Conservation (phyloP, 2,329 filamentous ascomycete species). For the Trichoderma guizhouense region DNA sequence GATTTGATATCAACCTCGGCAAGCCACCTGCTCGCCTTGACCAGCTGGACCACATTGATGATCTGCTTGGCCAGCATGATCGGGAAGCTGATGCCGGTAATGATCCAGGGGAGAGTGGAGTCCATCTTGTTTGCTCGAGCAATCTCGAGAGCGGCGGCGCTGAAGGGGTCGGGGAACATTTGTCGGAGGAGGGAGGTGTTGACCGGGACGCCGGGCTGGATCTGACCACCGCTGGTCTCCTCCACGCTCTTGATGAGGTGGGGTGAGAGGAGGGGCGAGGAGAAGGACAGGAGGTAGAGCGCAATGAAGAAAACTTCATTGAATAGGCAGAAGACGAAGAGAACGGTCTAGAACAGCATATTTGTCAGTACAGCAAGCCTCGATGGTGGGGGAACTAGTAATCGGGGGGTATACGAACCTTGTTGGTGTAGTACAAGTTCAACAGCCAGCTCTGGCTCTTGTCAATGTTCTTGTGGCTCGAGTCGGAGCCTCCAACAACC, state of each 20-base stretch:
- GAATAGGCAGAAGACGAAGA: constrained; percentile 84
- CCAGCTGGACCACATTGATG: constrained; percentile 90
- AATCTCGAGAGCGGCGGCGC: constrained; percentile 86
- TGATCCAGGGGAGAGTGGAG: constrained; percentile 63
- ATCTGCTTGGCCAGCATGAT: constrained; percentile 90
- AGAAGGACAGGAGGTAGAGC: constrained; percentile 96
- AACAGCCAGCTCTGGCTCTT: constrained; percentile 82
- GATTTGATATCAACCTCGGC: constrained; percentile 81
- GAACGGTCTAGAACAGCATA: constrained; percentile 62
- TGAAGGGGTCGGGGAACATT: constrained; percentile 86
- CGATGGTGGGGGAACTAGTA: background rate
- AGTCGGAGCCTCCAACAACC: constrained; percentile 76
- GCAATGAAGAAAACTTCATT: constrained; percentile 99
- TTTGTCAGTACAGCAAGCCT: background rate
- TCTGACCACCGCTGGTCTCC: constrained; percentile 48
- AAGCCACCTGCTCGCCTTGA: constrained; percentile 88
- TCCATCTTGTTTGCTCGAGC: constrained; percentile 93
- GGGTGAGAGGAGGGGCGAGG: constrained; percentile 81
- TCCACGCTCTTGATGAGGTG: constrained; percentile 68
- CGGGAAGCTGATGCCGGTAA: constrained; percentile 76
- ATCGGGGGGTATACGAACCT: constrained; percentile 51
- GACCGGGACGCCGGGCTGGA: constrained; percentile 66
- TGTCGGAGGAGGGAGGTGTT: constrained; percentile 66
- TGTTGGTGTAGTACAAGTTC: constrained; percentile 96
- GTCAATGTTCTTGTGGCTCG: constrained; percentile 91